Evolutionary conservation across 768 basidiomycete genomes (phyloP).

Genomic region (Crucibulum laeve): DNA sequence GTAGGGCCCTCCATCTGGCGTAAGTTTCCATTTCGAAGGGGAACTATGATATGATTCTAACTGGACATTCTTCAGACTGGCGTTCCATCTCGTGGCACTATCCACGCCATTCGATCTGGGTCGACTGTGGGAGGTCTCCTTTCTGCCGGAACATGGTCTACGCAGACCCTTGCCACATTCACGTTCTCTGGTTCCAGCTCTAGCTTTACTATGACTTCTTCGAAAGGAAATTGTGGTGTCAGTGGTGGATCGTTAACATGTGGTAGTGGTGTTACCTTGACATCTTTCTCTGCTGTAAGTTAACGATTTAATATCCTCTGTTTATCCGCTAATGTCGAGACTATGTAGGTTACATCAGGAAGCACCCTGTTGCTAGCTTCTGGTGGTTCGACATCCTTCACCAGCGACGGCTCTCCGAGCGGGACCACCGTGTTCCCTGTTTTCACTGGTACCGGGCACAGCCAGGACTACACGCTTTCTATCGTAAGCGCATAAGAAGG

Average conservation of each 20-base stretch:
- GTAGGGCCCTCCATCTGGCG: background rate
- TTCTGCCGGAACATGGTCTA: conserved; percentile 54
- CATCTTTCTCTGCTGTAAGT: conserved; percentile 51
- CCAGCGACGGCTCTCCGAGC: conserved; percentile 48
- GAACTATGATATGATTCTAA: background rate
- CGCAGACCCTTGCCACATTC: conserved; percentile 55
- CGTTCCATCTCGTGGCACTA: conserved; percentile 43
- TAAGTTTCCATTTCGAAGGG: background rate
- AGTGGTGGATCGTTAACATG: conserved; percentile 41
- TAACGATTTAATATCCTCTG: conserved; percentile 1
- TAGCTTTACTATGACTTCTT: conserved; percentile 54
- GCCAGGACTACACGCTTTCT: conserved; percentile 30
- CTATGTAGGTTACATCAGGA: conserved; percentile 41
- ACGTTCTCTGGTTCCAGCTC: conserved; percentile 41
- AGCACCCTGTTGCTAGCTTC: conserved; percentile 43
- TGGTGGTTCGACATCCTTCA: conserved; percentile 44
- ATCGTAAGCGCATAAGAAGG: conserved; percentile 30
- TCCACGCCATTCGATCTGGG: conserved; percentile 35
- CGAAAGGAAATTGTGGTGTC: conserved; percentile 55
- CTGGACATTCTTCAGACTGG: conserved; percentile 10
- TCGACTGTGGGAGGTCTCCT: conserved; percentile 46
- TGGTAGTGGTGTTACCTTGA: conserved; percentile 43
- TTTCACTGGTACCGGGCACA: conserved; percentile 27
- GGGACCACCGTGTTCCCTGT: conserved; percentile 39
- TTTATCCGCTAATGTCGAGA: conserved; percentile 1